These are phyloP conservation scores for Phytophthora cryptogea DNA, from an alignment of 352 stramenopile species.

Conservation along the genomic window DNA sequence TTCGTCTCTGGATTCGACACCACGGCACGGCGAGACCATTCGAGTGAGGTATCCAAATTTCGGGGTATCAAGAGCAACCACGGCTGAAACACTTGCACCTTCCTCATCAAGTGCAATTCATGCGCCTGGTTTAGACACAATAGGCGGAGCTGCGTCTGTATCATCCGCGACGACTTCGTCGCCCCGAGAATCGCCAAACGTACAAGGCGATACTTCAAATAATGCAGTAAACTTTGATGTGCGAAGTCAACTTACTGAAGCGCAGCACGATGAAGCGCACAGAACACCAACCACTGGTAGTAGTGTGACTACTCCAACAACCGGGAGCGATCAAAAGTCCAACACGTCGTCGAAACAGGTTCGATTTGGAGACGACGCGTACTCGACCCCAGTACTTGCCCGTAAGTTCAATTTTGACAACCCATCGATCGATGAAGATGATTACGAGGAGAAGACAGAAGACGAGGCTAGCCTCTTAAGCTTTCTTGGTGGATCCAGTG, in stretches of 20 bases:
- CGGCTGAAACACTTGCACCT: conserved; percentile 36
- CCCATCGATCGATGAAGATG: conserved; percentile 54
- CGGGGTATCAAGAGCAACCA: conserved; percentile 30
- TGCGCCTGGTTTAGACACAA: conserved; percentile 5
- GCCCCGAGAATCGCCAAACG: conserved; percentile 2
- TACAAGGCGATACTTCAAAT: conserved; percentile 3
- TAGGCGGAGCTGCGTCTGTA: background rate
- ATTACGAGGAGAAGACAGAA: conserved; percentile 36
- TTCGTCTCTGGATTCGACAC: conserved; percentile 33
- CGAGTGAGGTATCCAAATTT: conserved; percentile 23
- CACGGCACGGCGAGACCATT: conserved; percentile 9
- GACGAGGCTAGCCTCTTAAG: conserved; percentile 45
- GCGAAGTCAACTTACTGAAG: background rate
- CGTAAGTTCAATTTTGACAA: conserved; percentile 69
- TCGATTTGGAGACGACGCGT: conserved; percentile 51
- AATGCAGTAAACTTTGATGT: background rate
- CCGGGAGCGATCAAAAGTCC: conserved; percentile 55
- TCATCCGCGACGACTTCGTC: conserved; percentile 3
- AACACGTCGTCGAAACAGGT: conserved; percentile 53
- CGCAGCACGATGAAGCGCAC: conserved; percentile 6
- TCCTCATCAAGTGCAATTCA: conserved; percentile 22
- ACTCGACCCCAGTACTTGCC: conserved; percentile 59
- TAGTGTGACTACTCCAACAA: conserved; percentile 46
- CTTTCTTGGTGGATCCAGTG: conserved; percentile 56
- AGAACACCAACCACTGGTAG: conserved; percentile 32